These are phyloP conservation scores for Sclerotiophoma versabilis DNA, from an alignment of 2,329 filamentous ascomycete genomes.

Conservation along the genomic window DNA sequence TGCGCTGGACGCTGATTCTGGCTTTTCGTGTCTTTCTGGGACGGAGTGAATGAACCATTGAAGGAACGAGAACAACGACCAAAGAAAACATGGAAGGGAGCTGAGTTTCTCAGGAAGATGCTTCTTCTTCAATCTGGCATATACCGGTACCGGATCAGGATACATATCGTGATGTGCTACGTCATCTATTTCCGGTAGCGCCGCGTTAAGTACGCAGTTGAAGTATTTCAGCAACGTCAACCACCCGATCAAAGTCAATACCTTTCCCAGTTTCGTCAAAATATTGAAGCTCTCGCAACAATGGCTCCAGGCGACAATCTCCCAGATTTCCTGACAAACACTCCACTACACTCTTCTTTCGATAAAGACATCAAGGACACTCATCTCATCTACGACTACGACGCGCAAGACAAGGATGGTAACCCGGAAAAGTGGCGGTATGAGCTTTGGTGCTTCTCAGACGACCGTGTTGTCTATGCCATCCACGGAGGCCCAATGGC, in stretches of 20 bases:
- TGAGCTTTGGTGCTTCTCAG: conserved; percentile 68
- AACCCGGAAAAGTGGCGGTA: conserved; percentile 67
- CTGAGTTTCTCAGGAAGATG: background rate
- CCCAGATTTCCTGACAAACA: conserved; percentile 39
- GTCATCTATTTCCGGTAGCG: conserved; percentile 14
- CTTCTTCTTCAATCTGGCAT: background rate
- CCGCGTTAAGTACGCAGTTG: conserved; percentile 10
- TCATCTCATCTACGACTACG: conserved; percentile 66
- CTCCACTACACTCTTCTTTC: conserved; percentile 47
- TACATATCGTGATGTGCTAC: conserved; percentile 12
- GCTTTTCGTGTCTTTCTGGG: background rate
- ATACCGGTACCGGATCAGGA: no score
- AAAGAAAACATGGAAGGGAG: background rate
- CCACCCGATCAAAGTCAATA: background rate
- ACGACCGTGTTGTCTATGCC: conserved; percentile 61
- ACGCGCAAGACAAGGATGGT: conserved; percentile 56
- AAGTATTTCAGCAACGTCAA: background rate
- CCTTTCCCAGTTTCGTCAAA: background rate
- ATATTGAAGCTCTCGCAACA: background rate
- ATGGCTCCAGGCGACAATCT: conserved; percentile 36
- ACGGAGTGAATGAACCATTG: background rate
- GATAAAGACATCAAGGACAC: conserved; percentile 61
- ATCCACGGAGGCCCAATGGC: conserved; percentile 67
- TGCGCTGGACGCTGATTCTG: background rate
- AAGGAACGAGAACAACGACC: background rate